These are phyloP conservation scores for Neonectria ditissima DNA, from an alignment of 2,329 filamentous ascomycete species.

Conservation along the genomic window DNA sequence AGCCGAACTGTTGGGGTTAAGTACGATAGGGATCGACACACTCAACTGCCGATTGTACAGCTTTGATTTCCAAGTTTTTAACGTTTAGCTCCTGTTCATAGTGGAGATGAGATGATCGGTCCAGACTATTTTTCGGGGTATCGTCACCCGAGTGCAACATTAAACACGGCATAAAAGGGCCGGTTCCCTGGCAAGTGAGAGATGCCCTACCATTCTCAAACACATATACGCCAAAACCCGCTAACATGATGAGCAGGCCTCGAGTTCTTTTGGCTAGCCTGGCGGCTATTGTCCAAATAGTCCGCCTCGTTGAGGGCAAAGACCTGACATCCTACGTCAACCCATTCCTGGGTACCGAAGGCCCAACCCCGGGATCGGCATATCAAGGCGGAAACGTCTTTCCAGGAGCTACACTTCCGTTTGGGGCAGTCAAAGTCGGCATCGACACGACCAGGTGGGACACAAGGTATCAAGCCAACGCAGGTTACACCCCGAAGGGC, in stretches of 20 bases:
- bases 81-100: too few species aligned
- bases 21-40: too few species aligned
- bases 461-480: slow-evolving; percentile 45
- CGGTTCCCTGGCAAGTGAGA: too few species aligned
- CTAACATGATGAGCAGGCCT: background rate
- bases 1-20: too few species aligned
- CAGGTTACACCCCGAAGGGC: slow-evolving; percentile 54
- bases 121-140: slow-evolving; percentile 2
- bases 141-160: slow-evolving; percentile 12
- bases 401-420: slow-evolving; percentile 56
- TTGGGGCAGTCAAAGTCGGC: slow-evolving; percentile 59
- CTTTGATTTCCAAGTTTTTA: too few species aligned
- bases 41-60: too few species aligned
- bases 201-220: too few species aligned
- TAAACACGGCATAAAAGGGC: background rate
- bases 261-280: background rate
- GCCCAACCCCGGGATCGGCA: slow-evolving; percentile 56
- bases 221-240: background rate
- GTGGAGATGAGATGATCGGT: too few species aligned
- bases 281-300: background rate
- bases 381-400: slow-evolving; percentile 60
- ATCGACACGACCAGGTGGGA: slow-evolving; percentile 50
- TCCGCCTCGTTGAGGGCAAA: background rate
- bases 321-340: slow-evolving; percentile 52
- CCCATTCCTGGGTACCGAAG: slow-evolving; percentile 62